These are phyloP conservation scores for Lathyrus sativus DNA, from an alignment of 306 rosid genomes.

Conservation along the genomic window DNA sequence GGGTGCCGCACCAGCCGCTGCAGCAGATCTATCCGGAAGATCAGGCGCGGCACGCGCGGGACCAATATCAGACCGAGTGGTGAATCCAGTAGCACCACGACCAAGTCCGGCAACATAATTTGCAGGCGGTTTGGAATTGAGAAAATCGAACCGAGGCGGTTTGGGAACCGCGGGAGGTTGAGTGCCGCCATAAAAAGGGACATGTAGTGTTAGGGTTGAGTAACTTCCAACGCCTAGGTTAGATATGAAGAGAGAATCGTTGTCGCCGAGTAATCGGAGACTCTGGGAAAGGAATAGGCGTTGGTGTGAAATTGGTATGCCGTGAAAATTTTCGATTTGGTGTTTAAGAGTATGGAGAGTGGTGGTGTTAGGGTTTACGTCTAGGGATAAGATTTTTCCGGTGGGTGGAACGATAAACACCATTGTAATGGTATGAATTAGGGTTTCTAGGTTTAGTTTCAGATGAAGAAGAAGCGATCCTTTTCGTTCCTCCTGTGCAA, in stretches of 20 bases:
- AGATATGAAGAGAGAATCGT: slow-evolving; percentile 52
- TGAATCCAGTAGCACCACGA: slow-evolving; percentile 93
- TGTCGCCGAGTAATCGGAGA: slow-evolving; percentile 37
- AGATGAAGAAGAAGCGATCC: too few species aligned
- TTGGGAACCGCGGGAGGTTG: slow-evolving; percentile 62
- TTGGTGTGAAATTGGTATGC: slow-evolving; percentile 54
- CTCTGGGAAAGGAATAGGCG: slow-evolving; percentile 67
- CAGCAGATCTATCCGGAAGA: slow-evolving; percentile 69
- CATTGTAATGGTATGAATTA: slow-evolving; percentile 46
- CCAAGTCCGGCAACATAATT: slow-evolving; percentile 91
- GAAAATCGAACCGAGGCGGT: slow-evolving; percentile 82
- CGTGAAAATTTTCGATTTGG: slow-evolving; percentile 50
- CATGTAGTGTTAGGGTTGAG: slow-evolving; percentile 50
- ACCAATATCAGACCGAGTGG: slow-evolving; percentile 84
- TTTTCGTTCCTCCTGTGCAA: too few species aligned
- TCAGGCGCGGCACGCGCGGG: slow-evolving; percentile 90
- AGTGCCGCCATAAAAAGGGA: slow-evolving; percentile 34
- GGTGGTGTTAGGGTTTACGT: too few species aligned
- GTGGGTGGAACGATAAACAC: slow-evolving; percentile 63
- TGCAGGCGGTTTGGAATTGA: slow-evolving; percentile 81
- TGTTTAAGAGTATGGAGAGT: slow-evolving; percentile 56
- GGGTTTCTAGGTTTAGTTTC: background rate
- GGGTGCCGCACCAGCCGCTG: slow-evolving; percentile 51
- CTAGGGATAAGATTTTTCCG: slow-evolving; percentile 57
- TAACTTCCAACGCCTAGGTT: slow-evolving; percentile 51